phyloP scores from a whole-genome alignment of 441 rosid genomes.

The Populus hybrid region DNA sequence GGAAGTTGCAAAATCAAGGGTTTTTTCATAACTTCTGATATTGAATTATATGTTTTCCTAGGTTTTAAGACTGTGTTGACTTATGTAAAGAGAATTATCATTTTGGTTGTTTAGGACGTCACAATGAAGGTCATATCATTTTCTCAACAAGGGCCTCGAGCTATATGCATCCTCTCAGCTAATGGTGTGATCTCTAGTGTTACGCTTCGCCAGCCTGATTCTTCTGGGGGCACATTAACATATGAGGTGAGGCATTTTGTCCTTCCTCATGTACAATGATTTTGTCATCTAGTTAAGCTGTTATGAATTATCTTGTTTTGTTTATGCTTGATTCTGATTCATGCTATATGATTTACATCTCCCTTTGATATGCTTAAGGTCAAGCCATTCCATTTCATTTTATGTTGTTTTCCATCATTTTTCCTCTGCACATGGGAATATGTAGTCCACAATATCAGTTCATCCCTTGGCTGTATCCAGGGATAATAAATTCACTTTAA shows the following conservation, averaged over 20 bases:
- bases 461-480: background rate
- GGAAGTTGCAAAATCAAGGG: background rate
- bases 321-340: background rate
- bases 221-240: constrained; percentile 91
- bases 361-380: background rate
- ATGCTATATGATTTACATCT: background rate
- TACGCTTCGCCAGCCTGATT: constrained; percentile 88
- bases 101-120: constrained; percentile 57
- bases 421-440: background rate
- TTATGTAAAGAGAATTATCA: constrained; percentile 3
- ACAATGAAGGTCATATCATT: constrained; percentile 91
- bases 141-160: constrained; percentile 95
- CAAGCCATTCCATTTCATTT: background rate
- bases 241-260: constrained; percentile 62
- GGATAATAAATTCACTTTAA: background rate
- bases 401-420: background rate
- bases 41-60: background rate
- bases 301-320: background rate
- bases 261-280: background rate
- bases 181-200: constrained; percentile 88
- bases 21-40: background rate
- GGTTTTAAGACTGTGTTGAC: constrained; percentile 1
- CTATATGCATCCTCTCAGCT: constrained; percentile 87
- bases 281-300: background rate
- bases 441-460: background rate